A percentile compares a stretch with the other conserved stretches of the same genome.
These are phyloP conservation scores for Malbranchea zuffiana DNA, from an alignment of 2,329 filamentous ascomycete genomes.

Conservation along the genomic window DNA sequence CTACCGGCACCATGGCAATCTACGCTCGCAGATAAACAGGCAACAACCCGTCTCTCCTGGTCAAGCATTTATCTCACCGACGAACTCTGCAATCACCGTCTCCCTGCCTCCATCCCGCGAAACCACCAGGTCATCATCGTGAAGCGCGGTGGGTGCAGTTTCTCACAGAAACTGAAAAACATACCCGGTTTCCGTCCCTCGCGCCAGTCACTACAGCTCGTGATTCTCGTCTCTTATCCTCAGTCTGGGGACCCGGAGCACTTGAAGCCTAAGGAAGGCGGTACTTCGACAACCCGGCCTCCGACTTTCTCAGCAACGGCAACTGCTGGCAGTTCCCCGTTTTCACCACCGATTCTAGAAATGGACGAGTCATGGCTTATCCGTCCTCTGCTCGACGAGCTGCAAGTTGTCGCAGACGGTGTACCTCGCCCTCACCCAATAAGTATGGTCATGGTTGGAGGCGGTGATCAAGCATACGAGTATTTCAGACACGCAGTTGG, in stretches of 20 bases:
- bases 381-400: slow-evolving; percentile 63
- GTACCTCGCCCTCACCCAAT: slow-evolving; percentile 61
- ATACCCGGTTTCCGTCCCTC: slow-evolving; percentile 67
- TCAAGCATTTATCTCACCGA: slow-evolving; percentile 59
- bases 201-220: slow-evolving; percentile 57
- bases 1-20: slow-evolving; percentile 26
- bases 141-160: slow-evolving; percentile 71
- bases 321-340: neutral
- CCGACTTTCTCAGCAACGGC: neutral
- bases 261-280: slow-evolving; percentile 13
- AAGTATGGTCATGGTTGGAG: slow-evolving; percentile 71
- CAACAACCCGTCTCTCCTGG: slow-evolving; percentile 51
- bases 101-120: slow-evolving; percentile 43
- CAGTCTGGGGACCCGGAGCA: slow-evolving; percentile 12
- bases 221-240: slow-evolving; percentile 41
- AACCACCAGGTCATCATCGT: slow-evolving; percentile 69
- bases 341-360: slow-evolving; percentile 15
- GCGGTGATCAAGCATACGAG: slow-evolving; percentile 54
- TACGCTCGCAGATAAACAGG: slow-evolving; percentile 27
- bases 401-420: slow-evolving; percentile 60
- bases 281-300: too few species aligned
- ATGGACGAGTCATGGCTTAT: slow-evolving; percentile 36
- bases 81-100: slow-evolving; percentile 50
- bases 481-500: slow-evolving; percentile 53
- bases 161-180: slow-evolving; percentile 69